Evolutionary conservation across 2,329 filamentous ascomycete species (phyloP), one percentile per base, ranked within the genome.

Genomic region (Emergomyces orientalis): DNA sequence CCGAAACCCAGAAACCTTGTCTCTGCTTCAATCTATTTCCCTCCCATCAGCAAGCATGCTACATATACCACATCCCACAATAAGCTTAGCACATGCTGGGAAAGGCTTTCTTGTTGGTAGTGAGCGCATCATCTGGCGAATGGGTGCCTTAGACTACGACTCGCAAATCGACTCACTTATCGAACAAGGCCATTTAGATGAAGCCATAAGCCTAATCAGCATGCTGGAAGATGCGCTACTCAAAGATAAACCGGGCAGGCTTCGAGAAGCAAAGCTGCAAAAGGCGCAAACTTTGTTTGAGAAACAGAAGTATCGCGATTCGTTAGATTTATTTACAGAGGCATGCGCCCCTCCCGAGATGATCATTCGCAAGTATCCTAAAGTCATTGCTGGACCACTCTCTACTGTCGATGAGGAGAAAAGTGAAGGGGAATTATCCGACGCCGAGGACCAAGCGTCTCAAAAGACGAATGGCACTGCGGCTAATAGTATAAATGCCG

Each of bases 101-200:
- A 99, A 99, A 73, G 93, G 92, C 0, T 99, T 99, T 69, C 84
- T 97, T 64, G 91, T 97, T 60, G 88, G 88, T 25, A 97, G 93
- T 71, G 94, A 97, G 62, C 84, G 94, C 54, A 88, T 84, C 41
- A 89, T 99, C 45, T 99, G 94, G 94, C 88, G 94, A 69, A 97
- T 99, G 94, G 90, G 87, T 66, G 89, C 93, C 3, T 86, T 92
- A 45, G 89, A 92, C 67, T 99, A 99, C 71, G 90, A 96, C 73
- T 86, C 87, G 1, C 94, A 99, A 72, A 86, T 97, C 27, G 85
- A 91, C 64, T 86, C 94, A 67, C 81, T 99, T 32, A 86, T 96
- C 1, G 83, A 86, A 25, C 84, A 83, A 64, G 85, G 83, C 11
- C 84, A 85, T 64, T 90, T 92, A 62, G 93, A 99, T 69, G 95